Conservation (phyloP, 257 asterid species). For the Nicotiana knightiana region DNA sequence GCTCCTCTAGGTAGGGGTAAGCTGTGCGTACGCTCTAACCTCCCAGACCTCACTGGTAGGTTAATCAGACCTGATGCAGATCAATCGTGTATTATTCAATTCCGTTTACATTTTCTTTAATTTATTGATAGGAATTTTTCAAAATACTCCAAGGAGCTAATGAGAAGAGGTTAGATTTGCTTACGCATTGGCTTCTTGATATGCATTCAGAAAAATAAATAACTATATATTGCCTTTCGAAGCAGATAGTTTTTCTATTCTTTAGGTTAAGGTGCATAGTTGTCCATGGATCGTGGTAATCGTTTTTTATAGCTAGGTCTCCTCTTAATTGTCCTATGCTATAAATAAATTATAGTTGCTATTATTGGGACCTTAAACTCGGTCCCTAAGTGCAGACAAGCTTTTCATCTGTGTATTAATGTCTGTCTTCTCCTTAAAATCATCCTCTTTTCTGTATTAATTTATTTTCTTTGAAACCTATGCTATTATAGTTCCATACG, state of each 20-base stretch:
- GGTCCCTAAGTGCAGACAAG: neutral
- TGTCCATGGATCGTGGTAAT: neutral
- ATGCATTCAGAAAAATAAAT: neutral
- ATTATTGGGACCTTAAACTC: neutral
- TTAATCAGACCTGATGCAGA: too few species aligned
- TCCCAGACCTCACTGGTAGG: too few species aligned
- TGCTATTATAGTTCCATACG: neutral
- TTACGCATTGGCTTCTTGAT: constrained; percentile 8
- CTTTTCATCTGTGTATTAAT: neutral
- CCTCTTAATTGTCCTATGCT: neutral
- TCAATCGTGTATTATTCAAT: too few species aligned
- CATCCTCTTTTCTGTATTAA: neutral
- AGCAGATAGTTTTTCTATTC: neutral
- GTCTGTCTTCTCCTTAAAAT: neutral
- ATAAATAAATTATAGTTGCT: neutral
- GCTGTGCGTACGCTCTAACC: too few species aligned
- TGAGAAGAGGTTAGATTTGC: constrained; percentile 13
- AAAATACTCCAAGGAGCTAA: neutral
- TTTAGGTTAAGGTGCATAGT: too few species aligned
- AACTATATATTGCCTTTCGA: neutral
- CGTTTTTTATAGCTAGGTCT: neutral
- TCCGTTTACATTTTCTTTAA: too few species aligned
- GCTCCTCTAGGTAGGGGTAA: too few species aligned
- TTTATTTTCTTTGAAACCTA: neutral
- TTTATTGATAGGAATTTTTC: neutral